These are phyloP conservation scores for Aspergillus fumigatiaffinis DNA, from an alignment of 2,329 filamentous ascomycete species.

Conservation along the genomic window DNA sequence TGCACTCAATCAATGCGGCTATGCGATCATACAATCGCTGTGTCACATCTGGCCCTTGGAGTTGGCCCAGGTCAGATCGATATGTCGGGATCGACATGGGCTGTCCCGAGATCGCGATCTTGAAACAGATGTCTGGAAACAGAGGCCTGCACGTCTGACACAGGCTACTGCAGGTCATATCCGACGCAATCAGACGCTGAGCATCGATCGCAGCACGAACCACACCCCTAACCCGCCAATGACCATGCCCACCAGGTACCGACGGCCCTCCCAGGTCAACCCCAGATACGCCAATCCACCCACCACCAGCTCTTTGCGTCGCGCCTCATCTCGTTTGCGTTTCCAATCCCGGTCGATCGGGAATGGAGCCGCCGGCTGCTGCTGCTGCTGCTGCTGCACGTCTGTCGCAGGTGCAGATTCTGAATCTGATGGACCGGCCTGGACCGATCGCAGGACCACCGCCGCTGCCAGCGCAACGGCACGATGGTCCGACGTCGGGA, in stretches of 20 bases:
- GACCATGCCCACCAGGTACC: conserved; percentile 36
- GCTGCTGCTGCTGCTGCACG: conserved; percentile 24
- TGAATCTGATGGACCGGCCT: conserved; percentile 25
- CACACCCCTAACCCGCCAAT: conserved; percentile 40
- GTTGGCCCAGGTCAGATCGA: no score
- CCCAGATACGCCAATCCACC: conserved; percentile 55
- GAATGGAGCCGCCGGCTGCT: conserved; percentile 51
- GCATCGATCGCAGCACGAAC: conserved; percentile 38
- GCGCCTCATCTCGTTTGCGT: conserved; percentile 49
- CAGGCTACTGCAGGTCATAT: no score
- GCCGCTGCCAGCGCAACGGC: conserved; percentile 69
- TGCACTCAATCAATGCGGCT: no score
- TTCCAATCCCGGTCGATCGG: conserved; percentile 56
- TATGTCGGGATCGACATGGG: neutral
- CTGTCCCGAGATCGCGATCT: neutral
- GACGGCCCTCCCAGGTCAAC: conserved; percentile 46
- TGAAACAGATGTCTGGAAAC: neutral
- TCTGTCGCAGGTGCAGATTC: conserved; percentile 17
- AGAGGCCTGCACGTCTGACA: neutral
- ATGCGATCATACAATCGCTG: neutral
- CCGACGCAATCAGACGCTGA: conserved; percentile 15
- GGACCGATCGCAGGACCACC: conserved; percentile 53
- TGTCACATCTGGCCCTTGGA: neutral
- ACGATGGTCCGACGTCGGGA: conserved; percentile 83
- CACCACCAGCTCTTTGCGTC: conserved; percentile 56